These are phyloP conservation scores for Carex cristatella DNA, from an alignment of 176 grass and related monocot species.

Conservation along the genomic window DNA sequence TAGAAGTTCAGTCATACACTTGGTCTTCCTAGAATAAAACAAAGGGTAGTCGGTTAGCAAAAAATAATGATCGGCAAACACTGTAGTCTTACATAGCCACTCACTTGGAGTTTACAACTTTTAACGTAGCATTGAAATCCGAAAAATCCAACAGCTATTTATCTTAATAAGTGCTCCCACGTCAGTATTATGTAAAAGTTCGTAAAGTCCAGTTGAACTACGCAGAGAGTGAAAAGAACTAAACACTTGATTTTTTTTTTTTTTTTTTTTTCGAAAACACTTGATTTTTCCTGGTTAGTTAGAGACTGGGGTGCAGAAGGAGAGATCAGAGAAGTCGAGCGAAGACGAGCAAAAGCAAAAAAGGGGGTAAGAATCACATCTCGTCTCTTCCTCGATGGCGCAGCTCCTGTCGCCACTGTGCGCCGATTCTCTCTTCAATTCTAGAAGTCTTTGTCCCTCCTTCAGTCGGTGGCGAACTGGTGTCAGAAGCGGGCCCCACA, in stretches of 20 bases:
- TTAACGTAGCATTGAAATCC: not conserved
- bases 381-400: not conserved
- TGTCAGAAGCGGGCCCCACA: not conserved
- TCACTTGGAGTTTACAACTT: not conserved
- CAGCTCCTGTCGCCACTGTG: conserved; percentile 21
- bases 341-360: not conserved
- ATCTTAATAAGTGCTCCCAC: not conserved
- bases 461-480: conserved; percentile 18
- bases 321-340: not conserved
- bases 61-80: not conserved
- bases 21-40: not conserved
- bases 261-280: too few relatives aligned
- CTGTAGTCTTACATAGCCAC: not conserved
- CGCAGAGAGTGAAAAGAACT: not conserved
- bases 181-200: not conserved
- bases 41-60: not conserved
- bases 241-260: not conserved
- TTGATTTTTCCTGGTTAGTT: too few relatives aligned
- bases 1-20: not conserved
- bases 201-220: not conserved
- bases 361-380: not conserved
- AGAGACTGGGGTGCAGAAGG: not conserved
- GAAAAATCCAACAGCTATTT: not conserved
- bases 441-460: conserved; percentile 10
- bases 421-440: conserved; percentile 14